A percentile compares a stretch with the other conserved stretches of the same genome.
Evolutionary conservation across 106 monocot species (phyloP).

Genomic region (Platanthera guangdongensis): DNA sequence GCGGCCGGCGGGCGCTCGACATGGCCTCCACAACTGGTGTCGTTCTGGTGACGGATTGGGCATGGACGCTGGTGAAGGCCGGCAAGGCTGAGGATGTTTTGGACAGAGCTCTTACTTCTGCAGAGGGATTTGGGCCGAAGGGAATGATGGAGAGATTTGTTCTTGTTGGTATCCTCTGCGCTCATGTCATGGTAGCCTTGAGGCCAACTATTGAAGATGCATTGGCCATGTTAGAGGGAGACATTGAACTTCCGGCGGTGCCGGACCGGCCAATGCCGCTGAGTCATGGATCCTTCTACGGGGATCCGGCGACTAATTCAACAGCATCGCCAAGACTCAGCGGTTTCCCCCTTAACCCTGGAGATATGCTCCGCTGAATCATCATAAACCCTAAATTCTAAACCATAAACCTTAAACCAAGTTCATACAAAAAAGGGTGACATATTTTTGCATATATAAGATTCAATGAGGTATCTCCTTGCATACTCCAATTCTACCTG

Average conservation of each 20-base stretch:
- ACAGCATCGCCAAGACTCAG: constrained; percentile 22
- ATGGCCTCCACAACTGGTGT: constrained; percentile 23
- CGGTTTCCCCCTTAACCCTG: constrained; percentile 15
- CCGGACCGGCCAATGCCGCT: constrained; percentile 54
- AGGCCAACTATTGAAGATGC: constrained; percentile 70
- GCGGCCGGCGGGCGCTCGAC: constrained; percentile 68
- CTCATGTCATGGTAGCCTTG: constrained; percentile 66
- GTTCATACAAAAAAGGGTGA: no score
- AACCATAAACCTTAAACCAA: neutral
- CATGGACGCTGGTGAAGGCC: constrained; percentile 62
- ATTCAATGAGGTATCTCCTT: no score
- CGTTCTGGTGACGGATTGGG: constrained; percentile 83
- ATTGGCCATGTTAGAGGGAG: constrained; percentile 70
- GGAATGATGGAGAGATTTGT: constrained; percentile 74
- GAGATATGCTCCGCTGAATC: constrained; percentile 44
- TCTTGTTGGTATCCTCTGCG: constrained; percentile 64
- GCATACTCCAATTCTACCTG: no score
- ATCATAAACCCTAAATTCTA: no score
- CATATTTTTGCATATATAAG: no score
- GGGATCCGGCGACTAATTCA: constrained; percentile 18
- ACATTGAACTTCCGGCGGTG: constrained; percentile 38
- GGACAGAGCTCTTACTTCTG: constrained; percentile 20
- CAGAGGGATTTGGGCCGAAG: constrained; percentile 15
- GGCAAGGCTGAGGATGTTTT: constrained; percentile 52
- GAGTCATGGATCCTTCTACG: constrained; percentile 9